Evolutionary conservation across 495 filamentous ascomycete genomes (phyloP), one percentile per base, ranked within the genome.

Genomic region (Penicillium ucsense): DNA sequence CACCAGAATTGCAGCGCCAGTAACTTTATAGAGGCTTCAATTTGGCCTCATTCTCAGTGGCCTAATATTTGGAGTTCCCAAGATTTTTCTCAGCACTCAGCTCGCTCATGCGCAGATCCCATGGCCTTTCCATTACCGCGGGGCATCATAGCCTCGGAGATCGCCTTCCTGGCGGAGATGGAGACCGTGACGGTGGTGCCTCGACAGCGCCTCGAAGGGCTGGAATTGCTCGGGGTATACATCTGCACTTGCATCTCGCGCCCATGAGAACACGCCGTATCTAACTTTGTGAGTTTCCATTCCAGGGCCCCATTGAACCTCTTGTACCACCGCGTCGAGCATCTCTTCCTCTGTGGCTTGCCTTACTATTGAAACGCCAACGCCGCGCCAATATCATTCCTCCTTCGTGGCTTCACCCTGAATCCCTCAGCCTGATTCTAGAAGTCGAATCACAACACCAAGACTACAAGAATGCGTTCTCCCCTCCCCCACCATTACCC

Each of bases 91-190:
- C 20, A 20, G 20, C 20, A 20, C 20, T 20, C 20, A 20, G 20
- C 20, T 20, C 20, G 20, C 20, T 20, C 20, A 20, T 20, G 20
- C 20, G 20, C 20, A 20, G 20, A 20, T 20, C 20, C 20, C 8
- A 41, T 95, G 89, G 89, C 89, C 31, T 81, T 90, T 46, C 86
- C 86, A 45, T 72, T 91, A 34, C 86, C 84, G 29, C 79, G 84
- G 51, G 89, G 89, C 68, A 79, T 95, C 27, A 88, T 86, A 47
- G 88, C 91, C 48, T 70, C 84, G 52, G 92, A 98, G 71, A 84
- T 95, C 38, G 86, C 89, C 57, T 98, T 97, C 65, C 77, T 96
- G 39, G 94, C 90, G 65, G 92, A 98, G 70, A 95, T 95, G 87
- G 89, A 95, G 67, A 77, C 84, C 57, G 85, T 98, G 39, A 95